Evolutionary conservation across 164 flowering plant genomes (phyloP).

Genomic region (Magnolia sinica): DNA sequence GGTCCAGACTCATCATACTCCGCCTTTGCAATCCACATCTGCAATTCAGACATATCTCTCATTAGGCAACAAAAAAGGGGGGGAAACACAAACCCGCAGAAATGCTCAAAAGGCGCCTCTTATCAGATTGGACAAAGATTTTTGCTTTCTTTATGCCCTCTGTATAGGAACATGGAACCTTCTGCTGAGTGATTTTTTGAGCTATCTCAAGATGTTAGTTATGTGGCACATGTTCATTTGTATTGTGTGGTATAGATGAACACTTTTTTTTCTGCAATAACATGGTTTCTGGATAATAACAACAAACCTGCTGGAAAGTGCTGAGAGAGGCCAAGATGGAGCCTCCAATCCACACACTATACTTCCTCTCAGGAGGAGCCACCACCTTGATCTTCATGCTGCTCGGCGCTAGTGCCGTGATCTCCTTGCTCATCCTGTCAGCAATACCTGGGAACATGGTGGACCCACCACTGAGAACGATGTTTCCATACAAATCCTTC

Average conservation of each 20-base stretch:
- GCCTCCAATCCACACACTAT: constrained; percentile 44
- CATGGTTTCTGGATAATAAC: not conserved
- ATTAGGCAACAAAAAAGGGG: not conserved
- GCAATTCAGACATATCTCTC: constrained; percentile 8
- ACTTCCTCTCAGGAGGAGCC: constrained; percentile 43
- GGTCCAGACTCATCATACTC: constrained; percentile 43
- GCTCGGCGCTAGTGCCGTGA: constrained; percentile 39
- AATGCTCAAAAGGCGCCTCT: too few relatives aligned
- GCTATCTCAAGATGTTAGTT: too few relatives aligned
- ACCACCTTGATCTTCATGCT: constrained; percentile 46
- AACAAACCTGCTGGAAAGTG: constrained; percentile 38
- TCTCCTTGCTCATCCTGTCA: constrained; percentile 41
- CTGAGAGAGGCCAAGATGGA: constrained; percentile 42
- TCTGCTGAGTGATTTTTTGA: too few relatives aligned
- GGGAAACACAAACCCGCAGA: not conserved
- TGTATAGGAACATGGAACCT: too few relatives aligned
- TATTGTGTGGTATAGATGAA: too few relatives aligned
- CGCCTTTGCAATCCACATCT: constrained; percentile 42
- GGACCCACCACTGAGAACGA: constrained; percentile 42
- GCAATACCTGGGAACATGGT: constrained; percentile 43
- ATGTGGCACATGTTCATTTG: too few relatives aligned
- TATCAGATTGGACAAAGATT: too few relatives aligned
- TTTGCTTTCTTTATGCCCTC: too few relatives aligned
- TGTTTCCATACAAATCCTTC: constrained; percentile 41
- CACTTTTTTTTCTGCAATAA: not conserved